Base-by-base conservation (phyloP, 371 early-diverging fungal species). In the Chytridium lagenaria region DNA sequence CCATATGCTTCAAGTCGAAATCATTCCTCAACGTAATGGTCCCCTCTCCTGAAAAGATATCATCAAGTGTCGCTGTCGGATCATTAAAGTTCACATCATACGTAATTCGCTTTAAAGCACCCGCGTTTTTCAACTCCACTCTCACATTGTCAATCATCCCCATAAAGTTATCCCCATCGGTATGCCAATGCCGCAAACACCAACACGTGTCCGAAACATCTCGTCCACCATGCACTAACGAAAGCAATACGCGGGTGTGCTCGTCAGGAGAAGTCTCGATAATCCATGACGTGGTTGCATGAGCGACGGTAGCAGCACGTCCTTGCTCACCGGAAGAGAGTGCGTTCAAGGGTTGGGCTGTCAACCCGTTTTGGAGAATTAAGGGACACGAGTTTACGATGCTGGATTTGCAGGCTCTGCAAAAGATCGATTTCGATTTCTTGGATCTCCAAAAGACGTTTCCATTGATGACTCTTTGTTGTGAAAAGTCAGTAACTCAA, bases 111-210 rank as follows among this genome's bases (percentile, higher is more conserved):
- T 72, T 59, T 16, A 75, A 30, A 19, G 70, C 52, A 44, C 55
- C 28, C 23, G 59, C 30, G 34, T 59, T 28, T 50, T 40, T 49
- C 28, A 73, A 68, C 34, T 74, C 75, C 12, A 80, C 36, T 30
- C 30, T 50, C 22, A 79, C 78, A 31, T 78, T 65, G 12, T 68
- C 59, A 22, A 83, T 59, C 49, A 39, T 34, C 5, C 79, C 83
- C 26, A 67, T 50, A 40, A 76, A 83, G 64, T 81, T 83, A 70
- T 83, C 83, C 0, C 83, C 83, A 55, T 83, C 83, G 30, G 78
- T 76, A 67, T 79, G 79, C 83, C 83, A 83, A 61, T 81, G 83
- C 1, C 78, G 71, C 73, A 81, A 81, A 5, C 73, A 7, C 5
- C 79, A 22, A 31, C 67, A 30, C 40, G 74, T 69, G 34, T 75